phyloP scores from a whole-genome alignment of 2,329 filamentous ascomycete genomes.

The Ascocoryne sarcoides region DNA sequence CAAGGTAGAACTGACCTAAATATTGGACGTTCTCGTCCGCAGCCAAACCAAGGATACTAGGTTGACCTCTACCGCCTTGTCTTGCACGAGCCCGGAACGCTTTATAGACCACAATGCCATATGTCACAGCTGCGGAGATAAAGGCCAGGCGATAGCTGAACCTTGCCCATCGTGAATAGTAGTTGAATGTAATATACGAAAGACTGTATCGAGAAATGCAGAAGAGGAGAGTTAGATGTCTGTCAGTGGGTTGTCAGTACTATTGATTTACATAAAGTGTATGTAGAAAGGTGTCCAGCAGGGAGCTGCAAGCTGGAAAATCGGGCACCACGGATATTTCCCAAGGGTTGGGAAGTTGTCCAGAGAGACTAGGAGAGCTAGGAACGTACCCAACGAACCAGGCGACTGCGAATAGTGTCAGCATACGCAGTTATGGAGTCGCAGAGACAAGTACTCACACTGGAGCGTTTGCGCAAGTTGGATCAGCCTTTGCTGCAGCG shows the following conservation, averaged over 20 bases:
- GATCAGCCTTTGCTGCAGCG: conserved; percentile 48
- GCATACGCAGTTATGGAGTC: conserved; percentile 8
- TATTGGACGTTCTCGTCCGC: conserved; percentile 98
- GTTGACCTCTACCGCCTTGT: conserved; percentile 52
- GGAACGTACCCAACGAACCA: conserved; percentile 73
- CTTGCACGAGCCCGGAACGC: conserved; percentile 79
- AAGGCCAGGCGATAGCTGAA: conserved; percentile 89
- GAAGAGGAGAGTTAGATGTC: conserved; percentile 79
- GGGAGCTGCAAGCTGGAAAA: conserved; percentile 13
- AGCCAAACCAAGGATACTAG: conserved; percentile 55
- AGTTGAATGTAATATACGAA: conserved; percentile 86
- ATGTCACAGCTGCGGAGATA: conserved; percentile 79
- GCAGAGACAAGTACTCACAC: conserved; percentile 52
- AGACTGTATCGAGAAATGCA: conserved; percentile 74
- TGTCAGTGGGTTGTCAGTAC: conserved; percentile 32
- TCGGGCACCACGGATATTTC: conserved; percentile 7
- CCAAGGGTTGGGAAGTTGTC: conserved; percentile 3
- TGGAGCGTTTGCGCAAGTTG: conserved; percentile 82
- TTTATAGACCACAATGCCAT: conserved; percentile 99
- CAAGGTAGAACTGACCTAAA: conserved; percentile 55
- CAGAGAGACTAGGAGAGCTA: conserved; percentile 4
- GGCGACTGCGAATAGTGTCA: conserved; percentile 43
- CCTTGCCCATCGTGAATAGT: conserved; percentile 64
- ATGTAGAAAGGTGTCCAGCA: conserved; percentile 11
- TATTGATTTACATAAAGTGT: not conserved